phyloP scores from a whole-genome alignment of 805 yeast species.

The Blastobotrys parvus region DNA sequence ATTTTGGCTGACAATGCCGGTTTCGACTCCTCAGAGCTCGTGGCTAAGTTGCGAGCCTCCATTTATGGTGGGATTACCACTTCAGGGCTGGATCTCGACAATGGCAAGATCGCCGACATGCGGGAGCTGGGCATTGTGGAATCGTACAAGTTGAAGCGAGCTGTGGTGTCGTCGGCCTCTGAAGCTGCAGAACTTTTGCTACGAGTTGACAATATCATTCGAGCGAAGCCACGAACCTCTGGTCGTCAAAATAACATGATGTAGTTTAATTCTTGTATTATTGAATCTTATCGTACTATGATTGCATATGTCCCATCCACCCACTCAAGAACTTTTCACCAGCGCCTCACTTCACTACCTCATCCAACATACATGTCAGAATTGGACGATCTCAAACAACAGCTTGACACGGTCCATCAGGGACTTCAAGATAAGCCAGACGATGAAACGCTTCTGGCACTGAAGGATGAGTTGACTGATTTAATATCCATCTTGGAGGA shows the following conservation, averaged over 20 bases:
- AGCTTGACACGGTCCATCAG: conserved; percentile 24
- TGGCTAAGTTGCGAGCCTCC: conserved; percentile 81
- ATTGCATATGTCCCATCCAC: too few relatives aligned
- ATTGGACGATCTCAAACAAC: conserved; percentile 26
- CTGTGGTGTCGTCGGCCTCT: conserved; percentile 92
- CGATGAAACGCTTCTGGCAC: conserved; percentile 20
- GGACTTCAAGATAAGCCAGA: conserved; percentile 22
- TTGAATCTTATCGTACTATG: background rate
- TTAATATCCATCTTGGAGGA: conserved; percentile 21
- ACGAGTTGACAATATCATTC: conserved; percentile 92
- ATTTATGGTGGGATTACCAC: conserved; percentile 88
- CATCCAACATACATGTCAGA: conserved; percentile 19
- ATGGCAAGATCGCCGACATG: conserved; percentile 87
- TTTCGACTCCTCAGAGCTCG: conserved; percentile 84
- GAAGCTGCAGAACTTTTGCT: conserved; percentile 96
- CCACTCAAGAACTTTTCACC: too few relatives aligned
- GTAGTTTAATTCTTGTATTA: background rate
- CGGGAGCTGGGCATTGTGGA: conserved; percentile 89
- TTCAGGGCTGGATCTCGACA: conserved; percentile 80
- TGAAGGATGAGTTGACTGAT: conserved; percentile 25
- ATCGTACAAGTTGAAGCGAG: conserved; percentile 81
- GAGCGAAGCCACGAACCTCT: conserved; percentile 97
- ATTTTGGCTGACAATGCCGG: conserved; percentile 97
- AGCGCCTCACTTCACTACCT: too few relatives aligned
- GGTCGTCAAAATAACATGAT: too few relatives aligned